Conservation (phyloP, 2,329 filamentous ascomycete species). For the Sclerotinia nivalis region DNA sequence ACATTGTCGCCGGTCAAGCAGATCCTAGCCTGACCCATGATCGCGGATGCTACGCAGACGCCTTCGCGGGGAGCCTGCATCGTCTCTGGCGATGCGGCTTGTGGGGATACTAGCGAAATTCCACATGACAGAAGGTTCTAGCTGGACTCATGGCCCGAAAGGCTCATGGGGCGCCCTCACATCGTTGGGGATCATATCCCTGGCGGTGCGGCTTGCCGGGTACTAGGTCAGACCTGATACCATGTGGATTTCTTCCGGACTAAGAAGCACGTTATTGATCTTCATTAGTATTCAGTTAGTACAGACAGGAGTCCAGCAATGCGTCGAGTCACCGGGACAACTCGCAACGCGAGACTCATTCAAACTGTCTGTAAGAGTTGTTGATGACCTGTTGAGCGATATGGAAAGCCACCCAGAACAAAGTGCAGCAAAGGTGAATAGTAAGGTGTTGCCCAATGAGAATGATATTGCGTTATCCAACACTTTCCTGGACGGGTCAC, state of each 20-base stretch:
- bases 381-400: slow-evolving; percentile 14
- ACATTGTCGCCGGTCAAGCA: not conserved
- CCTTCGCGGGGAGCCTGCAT: slow-evolving; percentile 10
- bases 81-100: slow-evolving; percentile 9
- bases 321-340: not conserved
- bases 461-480: not conserved
- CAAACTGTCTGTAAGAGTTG: slow-evolving; percentile 10
- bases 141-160: slow-evolving; percentile 9
- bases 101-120: slow-evolving; percentile 16
- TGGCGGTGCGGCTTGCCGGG: not conserved
- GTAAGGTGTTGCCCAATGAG: slow-evolving; percentile 1
- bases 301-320: slow-evolving; percentile 9
- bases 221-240: not conserved
- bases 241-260: slow-evolving; percentile 10
- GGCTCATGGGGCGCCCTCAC: not conserved
- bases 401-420: slow-evolving; percentile 16
- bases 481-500: not conserved
- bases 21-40: slow-evolving; percentile 14
- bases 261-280: slow-evolving; percentile 6
- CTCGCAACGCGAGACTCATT: not conserved
- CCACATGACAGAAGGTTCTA: slow-evolving; percentile 2
- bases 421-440: not conserved
- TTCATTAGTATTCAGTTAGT: slow-evolving; percentile 11
- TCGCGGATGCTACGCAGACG: not conserved
- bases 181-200: slow-evolving; percentile 6